Percentiles rank a stretch among this genome's conserved stretches.
phyloP scores from a whole-genome alignment of 352 stramenopile genomes.

The Thraustotheca clavata region DNA sequence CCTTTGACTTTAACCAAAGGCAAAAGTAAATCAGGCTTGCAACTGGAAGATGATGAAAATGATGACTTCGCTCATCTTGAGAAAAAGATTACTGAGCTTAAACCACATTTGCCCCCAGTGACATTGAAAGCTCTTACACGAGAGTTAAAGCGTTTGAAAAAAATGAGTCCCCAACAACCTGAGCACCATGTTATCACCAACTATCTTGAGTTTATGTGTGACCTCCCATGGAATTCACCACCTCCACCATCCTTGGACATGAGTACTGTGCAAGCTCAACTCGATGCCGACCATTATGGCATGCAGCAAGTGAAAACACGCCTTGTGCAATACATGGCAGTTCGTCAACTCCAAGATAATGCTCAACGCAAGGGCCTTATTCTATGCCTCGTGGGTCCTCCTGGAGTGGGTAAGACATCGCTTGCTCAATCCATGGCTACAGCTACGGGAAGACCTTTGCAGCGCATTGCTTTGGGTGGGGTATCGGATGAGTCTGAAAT shows the following conservation, averaged over 20 bases:
- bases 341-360: slow-evolving; percentile 53
- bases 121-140: slow-evolving; percentile 49
- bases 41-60: slow-evolving; percentile 34
- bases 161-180: slow-evolving; percentile 63
- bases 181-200: slow-evolving; percentile 75
- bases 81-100: slow-evolving; percentile 42
- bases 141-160: slow-evolving; percentile 58
- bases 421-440: slow-evolving; percentile 70
- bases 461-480: slow-evolving; percentile 63
- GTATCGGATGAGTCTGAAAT: slow-evolving; percentile 82
- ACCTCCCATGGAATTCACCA: slow-evolving; percentile 52
- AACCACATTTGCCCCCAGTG: slow-evolving; percentile 32
- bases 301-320: slow-evolving; percentile 80
- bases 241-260: slow-evolving; percentile 34
- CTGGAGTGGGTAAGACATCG: slow-evolving; percentile 78
- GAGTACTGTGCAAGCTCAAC: slow-evolving; percentile 46
- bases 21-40: too few species aligned
- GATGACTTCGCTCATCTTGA: slow-evolving; percentile 50
- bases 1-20: too few species aligned
- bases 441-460: slow-evolving; percentile 65
- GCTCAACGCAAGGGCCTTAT: slow-evolving; percentile 56
- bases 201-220: slow-evolving; percentile 73
- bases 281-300: slow-evolving; percentile 73
- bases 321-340: slow-evolving; percentile 81
- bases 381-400: slow-evolving; percentile 79